A percentile compares a stretch with the other conserved stretches of the same genome.
These are phyloP conservation scores for Diaporthe caulivora DNA, from an alignment of 2,329 filamentous ascomycete genomes.

Conservation along the genomic window DNA sequence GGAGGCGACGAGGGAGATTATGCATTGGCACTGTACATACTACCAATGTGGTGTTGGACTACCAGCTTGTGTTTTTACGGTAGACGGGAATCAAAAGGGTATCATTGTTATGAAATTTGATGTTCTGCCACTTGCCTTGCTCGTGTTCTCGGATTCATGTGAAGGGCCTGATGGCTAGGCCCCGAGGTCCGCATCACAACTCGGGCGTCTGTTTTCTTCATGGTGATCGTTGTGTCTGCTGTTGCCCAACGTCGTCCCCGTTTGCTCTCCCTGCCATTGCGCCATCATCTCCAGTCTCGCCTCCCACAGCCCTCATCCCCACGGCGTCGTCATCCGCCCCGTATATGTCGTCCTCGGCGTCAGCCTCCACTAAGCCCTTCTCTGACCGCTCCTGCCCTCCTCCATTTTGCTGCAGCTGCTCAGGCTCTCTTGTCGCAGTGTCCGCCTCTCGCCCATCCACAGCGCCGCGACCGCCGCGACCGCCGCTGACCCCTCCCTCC, in stretches of 20 bases:
- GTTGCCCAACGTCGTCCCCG: background rate
- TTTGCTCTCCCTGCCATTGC: background rate
- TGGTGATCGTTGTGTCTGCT: no score
- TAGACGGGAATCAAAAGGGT: constrained; percentile 39
- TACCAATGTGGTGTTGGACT: constrained; percentile 37
- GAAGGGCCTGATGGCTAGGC: background rate
- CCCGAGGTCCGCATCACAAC: background rate
- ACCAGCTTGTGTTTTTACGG: constrained; percentile 36
- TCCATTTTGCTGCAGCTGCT: background rate
- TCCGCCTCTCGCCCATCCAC: background rate
- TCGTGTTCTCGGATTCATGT: background rate
- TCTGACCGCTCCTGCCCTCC: background rate
- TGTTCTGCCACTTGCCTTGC: background rate
- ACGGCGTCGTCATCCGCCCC: background rate
- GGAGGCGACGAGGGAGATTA: constrained; percentile 31
- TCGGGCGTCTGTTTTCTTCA: background rate
- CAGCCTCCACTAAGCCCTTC: background rate
- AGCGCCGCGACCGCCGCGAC: no score
- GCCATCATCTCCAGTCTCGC: background rate
- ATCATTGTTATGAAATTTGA: constrained; percentile 29
- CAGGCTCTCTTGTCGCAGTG: background rate
- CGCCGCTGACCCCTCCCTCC: background rate
- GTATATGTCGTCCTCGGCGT: constrained; percentile 19
- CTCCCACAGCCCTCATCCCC: background rate
- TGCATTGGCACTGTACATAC: constrained; percentile 41